Evolutionary conservation across 108 stramenopile genomes (phyloP).

Genomic region (Craspedostauros australis): DNA sequence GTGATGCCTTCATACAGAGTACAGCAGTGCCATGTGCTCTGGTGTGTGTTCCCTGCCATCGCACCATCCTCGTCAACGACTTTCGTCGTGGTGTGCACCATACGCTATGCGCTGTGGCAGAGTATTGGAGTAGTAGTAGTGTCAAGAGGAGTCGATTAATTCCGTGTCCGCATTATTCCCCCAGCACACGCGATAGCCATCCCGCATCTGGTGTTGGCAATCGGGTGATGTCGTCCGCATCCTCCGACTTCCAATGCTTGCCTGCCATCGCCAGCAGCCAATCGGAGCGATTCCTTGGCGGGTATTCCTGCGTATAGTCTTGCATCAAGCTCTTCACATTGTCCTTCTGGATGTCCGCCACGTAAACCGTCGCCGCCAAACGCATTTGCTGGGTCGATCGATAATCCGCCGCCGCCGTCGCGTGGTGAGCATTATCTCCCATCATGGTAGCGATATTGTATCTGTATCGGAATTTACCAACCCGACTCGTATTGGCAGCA

Average conservation of each 20-base stretch:
- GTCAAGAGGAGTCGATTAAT: no score
- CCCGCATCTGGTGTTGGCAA: no score
- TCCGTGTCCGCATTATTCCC: no score
- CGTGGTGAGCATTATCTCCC: constrained; percentile 47
- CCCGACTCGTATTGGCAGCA: not conserved
- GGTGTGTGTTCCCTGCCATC: no score
- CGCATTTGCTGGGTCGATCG: constrained; percentile 28
- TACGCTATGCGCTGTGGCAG: no score
- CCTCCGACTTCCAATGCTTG: constrained; percentile 21
- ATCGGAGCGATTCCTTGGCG: constrained; percentile 8
- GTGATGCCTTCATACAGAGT: no score
- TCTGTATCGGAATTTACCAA: constrained; percentile 31
- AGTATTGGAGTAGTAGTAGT: no score
- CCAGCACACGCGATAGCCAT: no score
- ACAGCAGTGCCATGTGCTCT: no score
- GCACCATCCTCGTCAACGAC: no score
- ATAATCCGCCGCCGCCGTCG: constrained; percentile 52
- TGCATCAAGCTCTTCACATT: constrained; percentile 23
- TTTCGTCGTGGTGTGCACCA: no score
- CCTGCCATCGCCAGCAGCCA: constrained; percentile 16
- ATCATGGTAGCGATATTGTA: constrained; percentile 39
- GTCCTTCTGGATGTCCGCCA: constrained; percentile 38
- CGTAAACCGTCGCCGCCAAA: constrained; percentile 49
- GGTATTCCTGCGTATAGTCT: constrained; percentile 21
- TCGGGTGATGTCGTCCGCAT: no score